These are phyloP conservation scores for Dichotomopilus funicola DNA, from an alignment of 2,329 filamentous ascomycete species.

Conservation along the genomic window DNA sequence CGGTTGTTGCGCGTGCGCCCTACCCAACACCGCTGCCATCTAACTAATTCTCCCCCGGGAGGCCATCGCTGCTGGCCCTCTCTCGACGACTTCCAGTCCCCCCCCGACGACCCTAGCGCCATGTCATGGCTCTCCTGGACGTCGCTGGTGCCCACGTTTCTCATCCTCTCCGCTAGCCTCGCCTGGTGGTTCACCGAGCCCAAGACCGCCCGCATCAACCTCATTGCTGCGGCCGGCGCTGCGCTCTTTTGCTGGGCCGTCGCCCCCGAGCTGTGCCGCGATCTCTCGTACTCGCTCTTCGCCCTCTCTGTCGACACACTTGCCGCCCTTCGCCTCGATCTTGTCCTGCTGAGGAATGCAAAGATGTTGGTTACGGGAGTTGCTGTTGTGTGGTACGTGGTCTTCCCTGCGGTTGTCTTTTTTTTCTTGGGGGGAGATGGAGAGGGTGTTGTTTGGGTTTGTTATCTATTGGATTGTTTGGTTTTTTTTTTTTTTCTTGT, in stretches of 20 bases:
- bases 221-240: slow-evolving; percentile 36
- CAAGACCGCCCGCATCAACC: slow-evolving; percentile 37
- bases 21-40: too few relatives aligned
- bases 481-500: background rate
- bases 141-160: slow-evolving; percentile 38
- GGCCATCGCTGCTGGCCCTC: too few relatives aligned
- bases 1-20: too few relatives aligned
- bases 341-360: slow-evolving; percentile 42
- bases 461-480: background rate
- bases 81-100: too few relatives aligned
- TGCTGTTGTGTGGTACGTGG: slow-evolving; percentile 47
- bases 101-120: slow-evolving; percentile 32
- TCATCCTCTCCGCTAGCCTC: slow-evolving; percentile 37
- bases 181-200: slow-evolving; percentile 41
- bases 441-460: background rate
- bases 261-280: slow-evolving; percentile 35
- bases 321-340: slow-evolving; percentile 40
- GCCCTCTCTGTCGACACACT: slow-evolving; percentile 30
- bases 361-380: slow-evolving; percentile 50
- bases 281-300: slow-evolving; percentile 32
- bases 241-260: slow-evolving; percentile 38
- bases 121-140: slow-evolving; percentile 47
- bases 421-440: background rate
- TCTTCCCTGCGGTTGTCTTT: background rate
- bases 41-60: too few relatives aligned